A percentile compares a stretch with the other conserved stretches of the same genome.
phyloP scores from a whole-genome alignment of 2,329 filamentous ascomycete species.

The Sporothrix variecibatus region DNA sequence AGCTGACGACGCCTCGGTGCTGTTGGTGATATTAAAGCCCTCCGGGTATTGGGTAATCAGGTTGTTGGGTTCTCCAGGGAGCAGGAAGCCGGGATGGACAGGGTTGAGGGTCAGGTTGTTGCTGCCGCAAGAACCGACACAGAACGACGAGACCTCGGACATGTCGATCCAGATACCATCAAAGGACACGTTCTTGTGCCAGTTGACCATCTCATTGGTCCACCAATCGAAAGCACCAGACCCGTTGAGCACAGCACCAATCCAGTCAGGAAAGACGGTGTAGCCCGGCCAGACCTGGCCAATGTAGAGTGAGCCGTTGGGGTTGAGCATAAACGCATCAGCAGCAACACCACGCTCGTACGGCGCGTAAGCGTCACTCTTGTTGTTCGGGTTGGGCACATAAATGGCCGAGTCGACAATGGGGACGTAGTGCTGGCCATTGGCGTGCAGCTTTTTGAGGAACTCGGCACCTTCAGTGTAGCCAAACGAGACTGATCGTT shows the following conservation, averaged over 20 bases:
- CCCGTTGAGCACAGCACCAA: conserved; percentile 60
- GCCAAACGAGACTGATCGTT: conserved; percentile 59
- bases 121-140: conserved; percentile 69
- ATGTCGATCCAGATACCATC: conserved; percentile 61
- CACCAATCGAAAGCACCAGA: conserved; percentile 64
- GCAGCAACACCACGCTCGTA: conserved; percentile 63
- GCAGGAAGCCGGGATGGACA: conserved; percentile 63
- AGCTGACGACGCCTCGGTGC: conserved; percentile 64
- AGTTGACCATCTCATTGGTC: conserved; percentile 54
- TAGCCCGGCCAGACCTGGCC: conserved; percentile 75
- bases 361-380: conserved; percentile 64
- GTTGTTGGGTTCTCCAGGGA: conserved; percentile 66
- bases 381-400: conserved; percentile 68
- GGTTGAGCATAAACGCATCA: conserved; percentile 56
- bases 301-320: conserved; percentile 58
- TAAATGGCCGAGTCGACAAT: conserved; percentile 74
- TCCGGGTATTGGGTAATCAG: conserved; percentile 66
- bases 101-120: conserved; percentile 66
- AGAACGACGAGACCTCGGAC: conserved; percentile 54
- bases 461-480: conserved; percentile 62
- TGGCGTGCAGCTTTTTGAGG: conserved; percentile 61
- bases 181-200: conserved; percentile 45
- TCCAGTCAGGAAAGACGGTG: conserved; percentile 69
- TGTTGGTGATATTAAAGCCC: conserved; percentile 68
- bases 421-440: conserved; percentile 68